Evolutionary conservation across 176 grass and related monocot species (phyloP).

Genomic region (Secale cereale): DNA sequence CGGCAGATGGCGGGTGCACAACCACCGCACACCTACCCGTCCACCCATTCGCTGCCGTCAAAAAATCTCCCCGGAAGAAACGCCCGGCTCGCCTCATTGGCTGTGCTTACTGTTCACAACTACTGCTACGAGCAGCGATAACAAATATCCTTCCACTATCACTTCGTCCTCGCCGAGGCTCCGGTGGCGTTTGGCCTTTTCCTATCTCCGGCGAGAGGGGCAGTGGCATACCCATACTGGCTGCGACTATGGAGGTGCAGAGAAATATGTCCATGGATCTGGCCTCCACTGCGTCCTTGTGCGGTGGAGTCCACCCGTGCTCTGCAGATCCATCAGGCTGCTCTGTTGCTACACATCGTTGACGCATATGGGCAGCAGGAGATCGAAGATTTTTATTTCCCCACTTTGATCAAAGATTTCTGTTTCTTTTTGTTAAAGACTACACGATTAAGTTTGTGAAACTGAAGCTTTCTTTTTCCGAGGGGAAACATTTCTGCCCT

Average conservation of each 20-base stretch:
- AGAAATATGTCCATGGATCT: constrained; percentile 26
- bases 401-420: too few species aligned
- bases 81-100: not conserved
- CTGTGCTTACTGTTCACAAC: not conserved
- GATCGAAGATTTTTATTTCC: too few species aligned
- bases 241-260: too few species aligned
- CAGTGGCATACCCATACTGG: too few species aligned
- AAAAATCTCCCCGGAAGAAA: not conserved
- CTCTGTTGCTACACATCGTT: not conserved
- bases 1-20: not conserved
- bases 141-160: not conserved
- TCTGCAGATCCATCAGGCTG: not conserved
- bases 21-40: not conserved
- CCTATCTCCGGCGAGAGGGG: too few species aligned
- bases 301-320: not conserved
- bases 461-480: too few species aligned
- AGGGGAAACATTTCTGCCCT: too few species aligned
- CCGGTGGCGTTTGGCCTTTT: too few species aligned
- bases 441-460: too few species aligned
- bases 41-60: not conserved
- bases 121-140: not conserved
- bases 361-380: not conserved
- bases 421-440: too few species aligned
- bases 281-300: not conserved
- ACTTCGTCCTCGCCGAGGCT: not conserved